Evolutionary conservation across 345 rosid genomes (phyloP).

Genomic region (Luvunga scandens): DNA sequence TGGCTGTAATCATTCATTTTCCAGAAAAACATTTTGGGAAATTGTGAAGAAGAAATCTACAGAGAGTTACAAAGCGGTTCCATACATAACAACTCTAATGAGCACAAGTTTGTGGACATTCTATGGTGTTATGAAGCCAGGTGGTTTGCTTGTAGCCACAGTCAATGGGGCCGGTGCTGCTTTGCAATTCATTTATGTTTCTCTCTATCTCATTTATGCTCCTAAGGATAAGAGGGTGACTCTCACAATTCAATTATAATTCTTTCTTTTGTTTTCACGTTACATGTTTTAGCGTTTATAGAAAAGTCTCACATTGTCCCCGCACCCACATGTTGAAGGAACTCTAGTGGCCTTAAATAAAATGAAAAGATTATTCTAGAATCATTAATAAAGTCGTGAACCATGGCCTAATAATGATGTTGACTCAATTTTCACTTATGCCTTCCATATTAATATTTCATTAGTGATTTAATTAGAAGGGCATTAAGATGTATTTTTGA

Average conservation of each 20-base stretch:
- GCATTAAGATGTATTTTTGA: too few relatives aligned
- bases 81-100: constrained; percentile 55
- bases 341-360: too few relatives aligned
- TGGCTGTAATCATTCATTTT: not conserved
- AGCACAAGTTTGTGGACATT: constrained; percentile 64
- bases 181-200: constrained; percentile 46
- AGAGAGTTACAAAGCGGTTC: constrained; percentile 47
- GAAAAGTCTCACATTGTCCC: too few relatives aligned
- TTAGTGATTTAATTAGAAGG: too few relatives aligned
- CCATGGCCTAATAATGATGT: too few relatives aligned
- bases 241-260: too few relatives aligned
- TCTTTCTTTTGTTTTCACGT: not conserved
- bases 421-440: too few relatives aligned
- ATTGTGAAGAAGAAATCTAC: constrained; percentile 57
- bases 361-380: too few relatives aligned
- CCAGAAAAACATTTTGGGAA: constrained; percentile 42
- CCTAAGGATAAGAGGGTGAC: constrained; percentile 47
- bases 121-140: constrained; percentile 57
- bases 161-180: constrained; percentile 48
- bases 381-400: too few relatives aligned
- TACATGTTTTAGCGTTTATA: not conserved
- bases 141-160: constrained; percentile 45
- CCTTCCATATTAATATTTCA: too few relatives aligned
- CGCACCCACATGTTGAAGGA: too few relatives aligned
- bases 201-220: constrained; percentile 43